Conservation (phyloP, 345 rosid species). For the Cardamine resedifolia region DNA sequence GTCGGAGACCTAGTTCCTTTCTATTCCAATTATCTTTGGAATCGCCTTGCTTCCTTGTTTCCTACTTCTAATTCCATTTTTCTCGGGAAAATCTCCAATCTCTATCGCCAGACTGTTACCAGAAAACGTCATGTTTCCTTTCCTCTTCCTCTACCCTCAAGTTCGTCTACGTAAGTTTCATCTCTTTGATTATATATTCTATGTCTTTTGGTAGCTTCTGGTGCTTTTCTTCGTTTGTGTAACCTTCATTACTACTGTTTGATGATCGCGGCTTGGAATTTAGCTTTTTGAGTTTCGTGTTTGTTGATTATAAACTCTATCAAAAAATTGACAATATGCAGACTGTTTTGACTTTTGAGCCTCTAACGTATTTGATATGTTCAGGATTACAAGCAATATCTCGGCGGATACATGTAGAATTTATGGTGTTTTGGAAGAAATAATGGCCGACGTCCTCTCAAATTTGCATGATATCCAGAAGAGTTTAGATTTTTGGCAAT, state of each 20-base stretch:
- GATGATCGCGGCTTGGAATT: slow-evolving; percentile 15
- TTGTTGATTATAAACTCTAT: not conserved
- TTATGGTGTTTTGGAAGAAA: slow-evolving; percentile 62
- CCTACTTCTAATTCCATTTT: slow-evolving; percentile 41
- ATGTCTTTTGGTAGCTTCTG: not conserved
- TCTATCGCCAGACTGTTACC: slow-evolving; percentile 47
- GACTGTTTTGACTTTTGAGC: slow-evolving; percentile 31
- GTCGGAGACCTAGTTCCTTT: slow-evolving; percentile 45
- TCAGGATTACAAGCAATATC: slow-evolving; percentile 41
- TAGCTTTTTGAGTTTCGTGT: not conserved
- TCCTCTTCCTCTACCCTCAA: slow-evolving; percentile 72
- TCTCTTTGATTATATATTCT: not conserved
- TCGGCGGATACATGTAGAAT: slow-evolving; percentile 44
- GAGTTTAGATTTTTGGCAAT: slow-evolving; percentile 82
- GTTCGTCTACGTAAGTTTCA: slow-evolving; percentile 48
- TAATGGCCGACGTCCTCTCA: slow-evolving; percentile 51
- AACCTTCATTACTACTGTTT: not conserved
- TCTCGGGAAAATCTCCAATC: slow-evolving; percentile 52
- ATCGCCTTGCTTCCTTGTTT: slow-evolving; percentile 47
- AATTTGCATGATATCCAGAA: slow-evolving; percentile 67
- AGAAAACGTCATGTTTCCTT: slow-evolving; percentile 57
- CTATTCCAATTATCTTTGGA: slow-evolving; percentile 55
- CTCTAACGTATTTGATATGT: not conserved
- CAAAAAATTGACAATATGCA: not conserved
- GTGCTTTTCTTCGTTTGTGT: slow-evolving; percentile 3